Conservation (phyloP, 441 rosid species). For the Croton setiger region DNA sequence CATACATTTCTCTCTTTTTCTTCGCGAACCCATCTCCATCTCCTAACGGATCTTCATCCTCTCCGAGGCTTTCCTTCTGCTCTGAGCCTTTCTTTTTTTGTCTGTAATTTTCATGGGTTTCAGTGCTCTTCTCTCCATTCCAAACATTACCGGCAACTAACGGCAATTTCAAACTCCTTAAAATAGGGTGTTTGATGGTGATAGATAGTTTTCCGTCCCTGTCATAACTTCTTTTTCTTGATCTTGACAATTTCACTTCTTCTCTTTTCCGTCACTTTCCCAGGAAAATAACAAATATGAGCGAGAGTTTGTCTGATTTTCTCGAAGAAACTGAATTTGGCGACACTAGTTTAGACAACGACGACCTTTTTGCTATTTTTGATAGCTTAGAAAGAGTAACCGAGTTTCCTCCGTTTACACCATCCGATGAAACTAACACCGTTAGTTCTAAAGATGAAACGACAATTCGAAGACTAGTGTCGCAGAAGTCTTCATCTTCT, state of each 20-base stretch:
- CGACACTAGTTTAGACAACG: constrained; percentile 51
- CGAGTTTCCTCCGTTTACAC: constrained; percentile 47
- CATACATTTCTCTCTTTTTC: background rate
- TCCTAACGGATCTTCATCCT: constrained; percentile 10
- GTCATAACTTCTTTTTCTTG: constrained; percentile 31
- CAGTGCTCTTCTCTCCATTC: constrained; percentile 28
- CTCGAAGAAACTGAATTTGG: constrained; percentile 52
- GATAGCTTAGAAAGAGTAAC: constrained; percentile 61
- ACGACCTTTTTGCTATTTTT: constrained; percentile 74
- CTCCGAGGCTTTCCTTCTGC: background rate
- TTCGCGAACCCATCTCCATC: background rate
- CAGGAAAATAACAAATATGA: constrained; percentile 8
- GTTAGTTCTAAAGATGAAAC: constrained; percentile 26
- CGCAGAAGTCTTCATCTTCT: constrained; percentile 35
- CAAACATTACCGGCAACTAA: constrained; percentile 25
- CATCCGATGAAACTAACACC: constrained; percentile 20
- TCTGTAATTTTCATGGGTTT: constrained; percentile 15
- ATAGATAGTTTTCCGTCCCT: constrained; percentile 61
- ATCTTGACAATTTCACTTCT: constrained; percentile 19
- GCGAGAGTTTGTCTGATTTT: constrained; percentile 40
- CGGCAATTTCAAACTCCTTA: constrained; percentile 24
- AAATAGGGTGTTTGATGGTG: constrained; percentile 50
- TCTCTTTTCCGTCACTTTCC: constrained; percentile 17
- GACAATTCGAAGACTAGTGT: constrained; percentile 20
- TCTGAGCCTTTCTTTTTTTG: background rate